A percentile compares a stretch with the other conserved stretches of the same genome.
These are phyloP conservation scores for Apodospora peruviana DNA, from an alignment of 495 filamentous ascomycete genomes.

Conservation along the genomic window DNA sequence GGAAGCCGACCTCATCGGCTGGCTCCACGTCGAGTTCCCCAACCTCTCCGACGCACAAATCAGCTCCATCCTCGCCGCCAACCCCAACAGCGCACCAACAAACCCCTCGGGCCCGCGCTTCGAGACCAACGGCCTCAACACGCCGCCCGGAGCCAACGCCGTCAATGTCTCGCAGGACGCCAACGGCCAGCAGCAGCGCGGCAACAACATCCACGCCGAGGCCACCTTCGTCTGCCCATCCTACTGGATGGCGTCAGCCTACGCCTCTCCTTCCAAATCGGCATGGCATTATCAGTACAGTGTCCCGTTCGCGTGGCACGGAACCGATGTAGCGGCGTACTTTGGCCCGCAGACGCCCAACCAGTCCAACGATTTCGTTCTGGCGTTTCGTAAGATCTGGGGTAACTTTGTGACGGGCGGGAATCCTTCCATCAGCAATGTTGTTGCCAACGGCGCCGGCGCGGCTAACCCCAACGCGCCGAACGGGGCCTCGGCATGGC, in stretches of 20 bases:
- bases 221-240: constrained; percentile 57
- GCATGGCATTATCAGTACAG: constrained; percentile 59
- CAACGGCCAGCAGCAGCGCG: constrained; percentile 31
- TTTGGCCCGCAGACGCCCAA: constrained; percentile 34
- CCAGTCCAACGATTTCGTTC: constrained; percentile 21
- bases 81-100: constrained; percentile 19
- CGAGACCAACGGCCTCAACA: constrained; percentile 21
- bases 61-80: constrained; percentile 29
- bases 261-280: constrained; percentile 22
- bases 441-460: constrained; percentile 34
- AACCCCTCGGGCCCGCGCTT: constrained; percentile 12
- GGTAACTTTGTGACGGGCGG: constrained; percentile 52
- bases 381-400: constrained; percentile 36
- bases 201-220: constrained; percentile 55
- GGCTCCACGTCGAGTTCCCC: constrained; percentile 42
- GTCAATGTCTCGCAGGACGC: constrained; percentile 17
- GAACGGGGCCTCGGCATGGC: constrained; percentile 26
- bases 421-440: constrained; percentile 46
- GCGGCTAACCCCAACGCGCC: constrained; percentile 18
- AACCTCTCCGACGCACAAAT: constrained; percentile 42
- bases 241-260: constrained; percentile 60
- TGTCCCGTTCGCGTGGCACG: constrained; percentile 54
- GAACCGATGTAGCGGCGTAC: constrained; percentile 46
- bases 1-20: constrained; percentile 39
- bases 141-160: constrained; percentile 8